phyloP scores from a whole-genome alignment of 495 filamentous ascomycete genomes.

The Aspergillus avenaceus region DNA sequence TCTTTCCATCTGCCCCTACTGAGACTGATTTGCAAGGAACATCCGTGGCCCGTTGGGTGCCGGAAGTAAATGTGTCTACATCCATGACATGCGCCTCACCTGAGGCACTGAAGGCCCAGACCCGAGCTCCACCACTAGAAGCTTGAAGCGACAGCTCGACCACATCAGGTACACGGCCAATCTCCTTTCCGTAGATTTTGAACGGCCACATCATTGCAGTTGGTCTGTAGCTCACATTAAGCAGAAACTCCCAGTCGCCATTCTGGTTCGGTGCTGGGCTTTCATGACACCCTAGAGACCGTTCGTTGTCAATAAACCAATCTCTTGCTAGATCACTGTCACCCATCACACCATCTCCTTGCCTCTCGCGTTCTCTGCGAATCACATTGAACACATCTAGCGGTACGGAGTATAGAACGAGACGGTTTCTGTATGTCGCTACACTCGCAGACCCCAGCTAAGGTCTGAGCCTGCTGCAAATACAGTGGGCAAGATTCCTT shows the following conservation, averaged over 20 bases:
- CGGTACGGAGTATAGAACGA: conserved; percentile 63
- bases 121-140: conserved; percentile 28
- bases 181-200: conserved; percentile 41
- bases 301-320: conserved; percentile 31
- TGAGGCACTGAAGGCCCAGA: conserved; percentile 37
- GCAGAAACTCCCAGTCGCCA: conserved; percentile 38
- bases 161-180: conserved; percentile 30
- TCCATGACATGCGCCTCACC: conserved; percentile 33
- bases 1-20: conserved; percentile 26
- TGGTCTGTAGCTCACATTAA: conserved; percentile 31
- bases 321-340: conserved; percentile 30
- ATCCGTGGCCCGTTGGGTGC: conserved; percentile 5
- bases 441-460: conserved; percentile 58
- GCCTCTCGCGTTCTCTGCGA: conserved; percentile 32
- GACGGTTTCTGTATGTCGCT: conserved; percentile 49
- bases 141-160: conserved; percentile 38
- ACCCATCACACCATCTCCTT: conserved; percentile 32
- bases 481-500: conserved; percentile 41
- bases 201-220: conserved; percentile 39
- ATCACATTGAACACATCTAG: conserved; percentile 53
- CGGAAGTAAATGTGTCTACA: conserved; percentile 30
- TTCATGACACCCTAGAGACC: conserved; percentile 24
- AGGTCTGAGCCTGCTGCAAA: conserved; percentile 60
- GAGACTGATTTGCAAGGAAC: conserved; percentile 22
- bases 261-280: conserved; percentile 35